Evolutionary conservation across 129 eudicot genomes (phyloP).

Genomic region (Centrapalus pauciflorus): DNA sequence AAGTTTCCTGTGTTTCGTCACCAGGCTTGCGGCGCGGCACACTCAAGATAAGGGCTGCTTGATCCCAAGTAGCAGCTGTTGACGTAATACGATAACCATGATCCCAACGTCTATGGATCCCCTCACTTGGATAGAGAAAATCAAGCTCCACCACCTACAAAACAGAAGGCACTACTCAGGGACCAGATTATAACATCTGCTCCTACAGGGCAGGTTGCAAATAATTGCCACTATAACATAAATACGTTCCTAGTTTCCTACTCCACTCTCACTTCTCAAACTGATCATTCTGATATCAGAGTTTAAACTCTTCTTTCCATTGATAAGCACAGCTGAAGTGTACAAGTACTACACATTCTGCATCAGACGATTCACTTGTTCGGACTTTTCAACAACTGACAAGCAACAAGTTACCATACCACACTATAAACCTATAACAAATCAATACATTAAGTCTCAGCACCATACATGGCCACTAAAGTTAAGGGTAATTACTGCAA

Average conservation of each 20-base stretch:
- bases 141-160: conserved; percentile 35
- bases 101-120: conserved; percentile 78
- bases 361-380: too few relatives aligned
- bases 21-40: conserved; percentile 63
- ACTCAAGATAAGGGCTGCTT: conserved; percentile 71
- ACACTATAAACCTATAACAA: too few relatives aligned
- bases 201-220: neutral
- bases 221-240: neutral
- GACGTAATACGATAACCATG: conserved; percentile 64
- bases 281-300: neutral
- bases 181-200: neutral
- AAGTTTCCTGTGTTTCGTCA: conserved; percentile 79
- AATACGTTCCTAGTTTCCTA: too few relatives aligned
- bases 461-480: too few relatives aligned
- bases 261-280: too few relatives aligned
- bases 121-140: conserved; percentile 50
- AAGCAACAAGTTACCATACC: too few relatives aligned
- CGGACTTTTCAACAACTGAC: too few relatives aligned
- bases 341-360: too few relatives aligned
- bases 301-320: neutral
- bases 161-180: neutral
- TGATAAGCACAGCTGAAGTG: too few relatives aligned
- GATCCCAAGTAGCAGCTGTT: conserved; percentile 74
- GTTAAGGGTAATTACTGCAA: too few relatives aligned
- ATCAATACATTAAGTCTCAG: too few relatives aligned